Base-by-base conservation (phyloP, 192 early-diverging fungal genomes). In the Thoreauomyces humboldtii region DNA sequence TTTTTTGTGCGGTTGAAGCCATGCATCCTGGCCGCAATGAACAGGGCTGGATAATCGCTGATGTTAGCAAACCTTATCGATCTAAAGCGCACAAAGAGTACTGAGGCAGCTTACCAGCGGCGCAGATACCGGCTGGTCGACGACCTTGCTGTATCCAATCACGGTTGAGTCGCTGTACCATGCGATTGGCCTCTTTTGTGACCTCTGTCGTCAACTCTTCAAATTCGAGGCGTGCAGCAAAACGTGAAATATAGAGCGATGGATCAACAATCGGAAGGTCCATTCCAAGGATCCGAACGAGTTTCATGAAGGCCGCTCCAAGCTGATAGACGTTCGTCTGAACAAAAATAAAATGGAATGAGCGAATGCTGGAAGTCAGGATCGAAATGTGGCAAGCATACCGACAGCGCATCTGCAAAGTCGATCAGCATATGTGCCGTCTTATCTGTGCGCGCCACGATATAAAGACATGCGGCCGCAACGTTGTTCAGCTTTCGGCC, bases 371-470 rank as follows among this genome's bases (percentile, higher is more conserved):
- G n/a, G n/a, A n/a, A n/a, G n/a, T n/a, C n/a, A n/a, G n/a, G n/a
- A n/a, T n/a, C n/a, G n/a, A n/a, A n/a, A n/a, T n/a, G n/a, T n/a
- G n/a, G n/a, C n/a, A n/a, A n/a, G n/a, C 50, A 47, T 75, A 87
- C 88, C 57, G 87, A 83, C 42, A 96, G 68, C 2, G 91, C 73
- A 63, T 97, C 96, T 0, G 93, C 84, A 61, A 98, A 97, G 62
- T 98, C 96, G 43, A 98, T 98, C 42, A 98, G 77, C 92, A 98
- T 93, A 63, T 91, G 86, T 9, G 87, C 81, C 5, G 82, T 89
- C 63, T 89, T 90, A 64, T 96, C 88, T n/a, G 67, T 79, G 29
- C 95, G 81, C 63, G 91, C 94, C 28, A 89, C 88, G 63, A 94
- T 90, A 59, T 98, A 98, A 4, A 96, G 84, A 70, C 94, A 98